Evolutionary conservation across 2,329 filamentous ascomycete species (phyloP).

Genomic region (Orbilia javanica): DNA sequence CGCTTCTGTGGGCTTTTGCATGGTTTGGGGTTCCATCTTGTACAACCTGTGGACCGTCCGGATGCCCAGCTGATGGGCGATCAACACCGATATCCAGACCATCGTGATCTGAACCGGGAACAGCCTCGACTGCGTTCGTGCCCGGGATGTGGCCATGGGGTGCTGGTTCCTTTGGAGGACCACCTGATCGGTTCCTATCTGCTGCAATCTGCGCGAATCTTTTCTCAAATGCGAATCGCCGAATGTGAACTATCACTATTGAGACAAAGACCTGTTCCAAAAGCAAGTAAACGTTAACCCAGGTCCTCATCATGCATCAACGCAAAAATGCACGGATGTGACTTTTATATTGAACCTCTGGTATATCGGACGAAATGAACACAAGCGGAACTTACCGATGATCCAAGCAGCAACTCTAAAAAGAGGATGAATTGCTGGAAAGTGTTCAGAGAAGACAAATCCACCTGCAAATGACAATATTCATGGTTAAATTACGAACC

Average conservation of each 20-base stretch:
- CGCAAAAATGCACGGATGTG: slow-evolving; percentile 23
- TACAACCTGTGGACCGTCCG: slow-evolving; percentile 5
- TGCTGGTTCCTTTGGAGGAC: slow-evolving; percentile 15
- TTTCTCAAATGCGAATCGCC: slow-evolving; percentile 71
- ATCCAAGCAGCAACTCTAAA: slow-evolving; percentile 75
- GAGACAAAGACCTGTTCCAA: slow-evolving; percentile 50
- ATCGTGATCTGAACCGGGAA: background rate
- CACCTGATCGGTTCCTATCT: slow-evolving; percentile 30
- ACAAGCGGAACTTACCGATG: slow-evolving; percentile 67
- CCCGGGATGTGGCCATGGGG: background rate
- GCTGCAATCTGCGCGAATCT: slow-evolving; percentile 70
- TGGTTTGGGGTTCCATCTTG: slow-evolving; percentile 9
- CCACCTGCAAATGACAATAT: slow-evolving; percentile 50
- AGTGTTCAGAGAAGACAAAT: slow-evolving; percentile 69
- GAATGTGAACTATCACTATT: slow-evolving; percentile 54
- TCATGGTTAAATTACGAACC: slow-evolving; percentile 38
- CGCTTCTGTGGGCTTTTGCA: slow-evolving; percentile 59
- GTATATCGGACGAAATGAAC: background rate
- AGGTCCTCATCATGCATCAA: background rate
- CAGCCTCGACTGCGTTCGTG: background rate
- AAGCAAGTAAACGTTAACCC: slow-evolving; percentile 4
- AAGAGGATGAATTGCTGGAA: slow-evolving; percentile 78
- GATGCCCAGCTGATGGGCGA: slow-evolving; percentile 27
- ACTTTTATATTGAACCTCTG: slow-evolving; percentile 5
- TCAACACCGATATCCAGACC: slow-evolving; percentile 19